phyloP scores from a whole-genome alignment of 768 basidiomycete species.

The Boletus patriciae region DNA sequence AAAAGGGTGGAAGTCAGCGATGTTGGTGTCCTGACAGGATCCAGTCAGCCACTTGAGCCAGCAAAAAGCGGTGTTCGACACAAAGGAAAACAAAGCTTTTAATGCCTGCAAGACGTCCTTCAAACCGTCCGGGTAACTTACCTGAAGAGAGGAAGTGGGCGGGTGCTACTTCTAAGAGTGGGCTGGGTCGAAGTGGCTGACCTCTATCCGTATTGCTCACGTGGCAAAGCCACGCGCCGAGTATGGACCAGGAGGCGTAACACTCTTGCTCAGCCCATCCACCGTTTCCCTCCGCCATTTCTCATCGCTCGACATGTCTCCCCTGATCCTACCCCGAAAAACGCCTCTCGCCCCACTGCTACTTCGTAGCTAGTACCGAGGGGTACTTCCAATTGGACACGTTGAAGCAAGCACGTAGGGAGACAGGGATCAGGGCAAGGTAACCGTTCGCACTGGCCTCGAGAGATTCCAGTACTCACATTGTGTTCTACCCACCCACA shows the following conservation, averaged over 20 bases:
- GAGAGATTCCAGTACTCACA: conserved; percentile 11
- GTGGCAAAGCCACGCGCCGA: conserved; percentile 34
- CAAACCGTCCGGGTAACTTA: background rate
- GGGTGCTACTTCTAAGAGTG: background rate
- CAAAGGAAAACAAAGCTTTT: background rate
- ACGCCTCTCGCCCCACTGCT: background rate
- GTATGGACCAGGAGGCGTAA: conserved; percentile 32
- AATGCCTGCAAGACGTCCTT: background rate
- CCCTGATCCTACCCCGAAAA: conserved; percentile 15
- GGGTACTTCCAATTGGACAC: background rate
- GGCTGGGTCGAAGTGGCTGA: conserved; percentile 16
- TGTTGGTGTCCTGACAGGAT: background rate
- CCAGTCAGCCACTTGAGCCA: background rate
- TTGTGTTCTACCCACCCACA: background rate
- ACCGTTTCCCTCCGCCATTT: conserved; percentile 29
- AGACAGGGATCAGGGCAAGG: conserved; percentile 28
- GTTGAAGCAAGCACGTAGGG: background rate
- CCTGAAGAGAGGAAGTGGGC: background rate
- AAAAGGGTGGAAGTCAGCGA: conserved; percentile 15
- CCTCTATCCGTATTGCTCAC: conserved; percentile 25
- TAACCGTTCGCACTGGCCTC: conserved; percentile 16
- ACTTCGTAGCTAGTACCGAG: background rate
- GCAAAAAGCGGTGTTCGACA: background rate
- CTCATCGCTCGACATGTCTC: conserved; percentile 27
- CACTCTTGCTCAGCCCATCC: conserved; percentile 36